phyloP scores from a whole-genome alignment of 1,284 basidiomycete species.

The Calocybe gambosa region DNA sequence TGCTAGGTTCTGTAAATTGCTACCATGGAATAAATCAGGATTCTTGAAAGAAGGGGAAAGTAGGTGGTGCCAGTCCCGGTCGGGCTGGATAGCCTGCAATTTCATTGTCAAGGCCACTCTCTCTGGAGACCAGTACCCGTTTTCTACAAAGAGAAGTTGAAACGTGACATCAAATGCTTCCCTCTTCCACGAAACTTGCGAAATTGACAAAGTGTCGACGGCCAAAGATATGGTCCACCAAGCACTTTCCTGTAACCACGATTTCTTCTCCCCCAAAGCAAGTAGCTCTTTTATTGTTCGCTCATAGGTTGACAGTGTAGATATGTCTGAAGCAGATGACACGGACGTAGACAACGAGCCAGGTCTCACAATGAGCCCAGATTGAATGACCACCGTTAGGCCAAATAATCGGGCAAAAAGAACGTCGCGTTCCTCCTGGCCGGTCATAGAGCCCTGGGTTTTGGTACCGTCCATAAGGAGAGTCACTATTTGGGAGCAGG shows the following conservation, averaged over 20 bases:
- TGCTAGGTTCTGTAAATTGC: conserved; percentile 73
- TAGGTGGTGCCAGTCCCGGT: conserved; percentile 65
- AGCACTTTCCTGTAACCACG: conserved; percentile 88
- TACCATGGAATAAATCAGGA: conserved; percentile 56
- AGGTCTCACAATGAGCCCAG: conserved; percentile 67
- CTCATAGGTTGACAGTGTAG: conserved; percentile 57
- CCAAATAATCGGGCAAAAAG: conserved; percentile 94
- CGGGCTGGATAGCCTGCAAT: conserved; percentile 54
- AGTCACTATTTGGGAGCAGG: conserved; percentile 69
- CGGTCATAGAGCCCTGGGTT: conserved; percentile 67
- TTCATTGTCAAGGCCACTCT: conserved; percentile 79
- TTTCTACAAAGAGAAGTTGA: conserved; percentile 46
- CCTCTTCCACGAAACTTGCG: conserved; percentile 65
- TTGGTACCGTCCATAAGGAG: conserved; percentile 69
- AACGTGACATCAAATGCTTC: conserved; percentile 55
- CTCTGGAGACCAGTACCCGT: conserved; percentile 77
- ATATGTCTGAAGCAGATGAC: conserved; percentile 45
- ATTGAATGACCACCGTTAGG: conserved; percentile 75
- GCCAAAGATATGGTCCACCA: conserved; percentile 80
- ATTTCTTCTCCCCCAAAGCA: conserved; percentile 75
- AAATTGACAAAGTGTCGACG: conserved; percentile 51
- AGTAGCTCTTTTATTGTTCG: conserved; percentile 63
- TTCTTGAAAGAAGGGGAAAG: conserved; percentile 78
- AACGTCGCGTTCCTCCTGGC: conserved; percentile 89
- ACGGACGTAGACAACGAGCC: conserved; percentile 47